phyloP scores from a whole-genome alignment of 129 eudicot species.

The sunflower (Helianthus annuus) region HanXRQr2.0-SUNRISE NC_035448.2:166868049-166868548 shows the following conservation, averaged over 20 bases:
- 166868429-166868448: slow-evolving; percentile 51
- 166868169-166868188: slow-evolving; percentile 17
- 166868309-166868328: slow-evolving; percentile 17
- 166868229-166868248: slow-evolving; percentile 53
- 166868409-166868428: slow-evolving; percentile 43
- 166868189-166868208: slow-evolving; percentile 45
- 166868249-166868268: slow-evolving; percentile 46
- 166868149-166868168: slow-evolving; percentile 15
- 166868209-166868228: slow-evolving; percentile 67
- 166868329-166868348: slow-evolving; percentile 33
- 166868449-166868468: slow-evolving; percentile 47
- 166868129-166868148: slow-evolving; percentile 42
- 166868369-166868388: slow-evolving; percentile 57
- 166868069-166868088: slow-evolving; percentile 44
- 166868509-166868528: slow-evolving; percentile 51
- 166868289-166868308: neutral
- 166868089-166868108: slow-evolving; percentile 97
- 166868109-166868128: slow-evolving; percentile 60
- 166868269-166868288: slow-evolving; percentile 4
- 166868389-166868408: slow-evolving; percentile 55
- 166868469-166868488: slow-evolving; percentile 76
- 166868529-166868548: slow-evolving; percentile 7
- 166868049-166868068: slow-evolving; percentile 51
- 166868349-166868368: slow-evolving; percentile 46
- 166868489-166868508: slow-evolving; percentile 88